Evolutionary conservation across 805 yeast genomes (phyloP).

Genomic region (Lipomyces orientalis): DNA sequence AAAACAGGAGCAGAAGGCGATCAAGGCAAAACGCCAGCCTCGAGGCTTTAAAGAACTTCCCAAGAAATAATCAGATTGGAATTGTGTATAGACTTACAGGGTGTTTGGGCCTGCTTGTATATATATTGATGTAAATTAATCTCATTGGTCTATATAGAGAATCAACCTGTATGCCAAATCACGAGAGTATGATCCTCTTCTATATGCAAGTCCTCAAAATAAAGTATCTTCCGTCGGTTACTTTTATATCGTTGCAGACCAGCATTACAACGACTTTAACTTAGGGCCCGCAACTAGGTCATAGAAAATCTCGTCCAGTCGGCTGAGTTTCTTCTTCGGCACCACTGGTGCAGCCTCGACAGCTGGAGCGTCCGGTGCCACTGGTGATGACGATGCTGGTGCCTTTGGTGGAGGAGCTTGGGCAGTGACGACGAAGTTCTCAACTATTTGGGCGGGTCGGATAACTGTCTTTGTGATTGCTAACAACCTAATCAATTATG

Average conservation of each 20-base stretch:
- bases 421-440: constrained; percentile 33
- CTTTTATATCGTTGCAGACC: background rate
- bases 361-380: constrained; percentile 6
- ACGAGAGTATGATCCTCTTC: background rate
- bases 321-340: constrained; percentile 22
- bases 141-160: background rate
- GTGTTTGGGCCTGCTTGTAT: background rate
- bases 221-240: background rate
- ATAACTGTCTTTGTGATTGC: constrained; percentile 30
- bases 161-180: background rate
- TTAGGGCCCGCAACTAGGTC: constrained; percentile 48
- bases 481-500: constrained; percentile 2
- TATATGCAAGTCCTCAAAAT: background rate
- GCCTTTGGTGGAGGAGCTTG: constrained; percentile 12
- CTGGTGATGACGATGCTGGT: constrained; percentile 5
- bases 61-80: background rate
- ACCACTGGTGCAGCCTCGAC: constrained; percentile 14
- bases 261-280: constrained; percentile 17
- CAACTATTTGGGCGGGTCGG: constrained; percentile 30
- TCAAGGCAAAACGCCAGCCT: background rate
- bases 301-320: constrained; percentile 31
- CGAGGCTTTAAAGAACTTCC: constrained; percentile 1
- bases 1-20: constrained; percentile 3
- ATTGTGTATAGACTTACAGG: background rate
- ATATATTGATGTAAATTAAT: background rate